These are phyloP conservation scores for Euryodendron excelsum DNA, from an alignment of 148 eudicot genomes.

Conservation along the genomic window DNA sequence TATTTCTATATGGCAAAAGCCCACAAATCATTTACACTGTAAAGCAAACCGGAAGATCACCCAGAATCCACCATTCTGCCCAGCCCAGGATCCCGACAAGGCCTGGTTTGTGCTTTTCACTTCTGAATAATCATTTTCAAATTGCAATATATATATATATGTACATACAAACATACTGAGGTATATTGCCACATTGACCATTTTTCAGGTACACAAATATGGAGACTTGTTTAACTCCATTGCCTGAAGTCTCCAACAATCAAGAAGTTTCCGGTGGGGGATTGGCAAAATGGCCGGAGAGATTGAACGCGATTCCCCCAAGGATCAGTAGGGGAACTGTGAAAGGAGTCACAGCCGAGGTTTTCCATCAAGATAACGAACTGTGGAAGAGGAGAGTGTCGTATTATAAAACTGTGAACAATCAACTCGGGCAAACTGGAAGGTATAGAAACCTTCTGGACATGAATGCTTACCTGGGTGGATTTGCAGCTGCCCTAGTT, in stretches of 20 bases:
- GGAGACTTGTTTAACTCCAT: constrained; percentile 39
- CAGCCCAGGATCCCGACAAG: constrained; percentile 55
- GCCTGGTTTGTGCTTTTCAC: constrained; percentile 56
- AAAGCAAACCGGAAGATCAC: constrained; percentile 28
- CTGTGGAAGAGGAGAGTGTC: constrained; percentile 66
- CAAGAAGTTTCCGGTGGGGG: constrained; percentile 61
- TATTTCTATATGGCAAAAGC: constrained; percentile 82
- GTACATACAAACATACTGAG: too few species aligned
- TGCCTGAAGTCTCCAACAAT: constrained; percentile 50
- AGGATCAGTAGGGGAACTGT: constrained; percentile 53
- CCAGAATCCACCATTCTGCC: constrained; percentile 48
- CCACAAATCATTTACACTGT: constrained; percentile 62
- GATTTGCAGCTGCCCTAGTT: constrained; percentile 72
- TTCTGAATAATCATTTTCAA: background rate
- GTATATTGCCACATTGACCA: too few species aligned
- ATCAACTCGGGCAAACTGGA: constrained; percentile 54
- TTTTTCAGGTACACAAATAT: too few species aligned
- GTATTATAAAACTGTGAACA: constrained; percentile 68
- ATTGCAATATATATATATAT: background rate
- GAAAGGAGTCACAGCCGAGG: constrained; percentile 45
- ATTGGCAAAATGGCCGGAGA: constrained; percentile 67
- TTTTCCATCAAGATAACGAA: constrained; percentile 42
- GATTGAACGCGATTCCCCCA: constrained; percentile 62
- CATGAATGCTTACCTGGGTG: constrained; percentile 83
- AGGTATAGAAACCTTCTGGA: constrained; percentile 76